A percentile compares a stretch with the other conserved stretches of the same genome.
Evolutionary conservation across 2,329 filamentous ascomycete species (phyloP).

Genomic region (Xylariomycetidae sp.): DNA sequence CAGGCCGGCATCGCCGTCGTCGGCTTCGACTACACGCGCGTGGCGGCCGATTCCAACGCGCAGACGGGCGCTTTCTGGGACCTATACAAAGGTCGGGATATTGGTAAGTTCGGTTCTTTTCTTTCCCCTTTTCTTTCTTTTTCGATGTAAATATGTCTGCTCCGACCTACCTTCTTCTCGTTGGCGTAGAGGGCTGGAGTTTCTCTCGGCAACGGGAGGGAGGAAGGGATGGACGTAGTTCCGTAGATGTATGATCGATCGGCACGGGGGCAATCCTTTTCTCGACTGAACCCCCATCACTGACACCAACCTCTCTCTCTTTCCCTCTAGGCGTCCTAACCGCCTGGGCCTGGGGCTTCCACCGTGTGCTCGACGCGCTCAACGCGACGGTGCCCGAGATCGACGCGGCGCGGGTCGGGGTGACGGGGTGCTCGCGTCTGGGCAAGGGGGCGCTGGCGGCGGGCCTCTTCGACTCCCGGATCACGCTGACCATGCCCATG

Average conservation of each 20-base stretch:
- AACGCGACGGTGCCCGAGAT: constrained; percentile 44
- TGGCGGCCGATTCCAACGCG: constrained; percentile 43
- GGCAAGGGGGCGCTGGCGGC: constrained; percentile 51
- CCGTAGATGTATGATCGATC: no score
- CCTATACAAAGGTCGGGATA: constrained; percentile 43
- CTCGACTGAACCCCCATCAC: no score
- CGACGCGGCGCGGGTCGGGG: constrained; percentile 35
- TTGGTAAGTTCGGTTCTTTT: constrained; percentile 29
- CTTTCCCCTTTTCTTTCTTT: background rate
- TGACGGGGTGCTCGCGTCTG: constrained; percentile 51
- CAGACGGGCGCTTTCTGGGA: constrained; percentile 47
- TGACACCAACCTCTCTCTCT: no score
- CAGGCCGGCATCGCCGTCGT: constrained; percentile 44
- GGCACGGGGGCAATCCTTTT: no score
- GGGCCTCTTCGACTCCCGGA: constrained; percentile 45
- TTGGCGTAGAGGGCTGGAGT: no score
- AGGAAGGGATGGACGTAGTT: no score
- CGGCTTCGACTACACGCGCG: constrained; percentile 43
- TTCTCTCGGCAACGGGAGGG: no score
- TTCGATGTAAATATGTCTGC: no score
- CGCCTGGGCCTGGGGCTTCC: constrained; percentile 53
- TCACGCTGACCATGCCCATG: constrained; percentile 52
- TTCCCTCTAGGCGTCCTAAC: constrained; percentile 38
- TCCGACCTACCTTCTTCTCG: no score
- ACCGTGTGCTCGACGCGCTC: constrained; percentile 47